phyloP scores from a whole-genome alignment of 2,329 filamentous ascomycete species.

The Venturia carpophila region DNA sequence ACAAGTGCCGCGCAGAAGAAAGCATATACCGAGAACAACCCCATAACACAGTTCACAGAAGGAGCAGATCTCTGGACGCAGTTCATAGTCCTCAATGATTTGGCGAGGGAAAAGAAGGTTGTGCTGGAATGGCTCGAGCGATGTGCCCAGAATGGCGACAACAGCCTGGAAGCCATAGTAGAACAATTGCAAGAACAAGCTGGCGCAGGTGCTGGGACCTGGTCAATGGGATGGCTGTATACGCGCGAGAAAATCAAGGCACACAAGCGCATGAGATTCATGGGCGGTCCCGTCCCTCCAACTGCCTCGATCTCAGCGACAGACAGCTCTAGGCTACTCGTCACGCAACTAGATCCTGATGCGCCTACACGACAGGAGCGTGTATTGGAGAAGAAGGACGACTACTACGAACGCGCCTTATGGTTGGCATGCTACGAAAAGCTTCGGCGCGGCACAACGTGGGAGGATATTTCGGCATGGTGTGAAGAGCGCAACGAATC shows the following conservation, averaged over 20 bases:
- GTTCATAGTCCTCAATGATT: constrained; percentile 65
- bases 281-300: constrained; percentile 51
- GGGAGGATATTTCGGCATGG: constrained; percentile 72
- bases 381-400: constrained; percentile 71
- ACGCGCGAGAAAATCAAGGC: constrained; percentile 85
- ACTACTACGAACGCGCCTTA: constrained; percentile 80
- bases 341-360: constrained; percentile 89
- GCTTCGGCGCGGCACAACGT: constrained; percentile 71
- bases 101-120: constrained; percentile 68
- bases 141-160: constrained; percentile 58
- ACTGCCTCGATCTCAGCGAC: constrained; percentile 32
- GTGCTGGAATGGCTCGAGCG: constrained; percentile 82
- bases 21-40: constrained; percentile 28
- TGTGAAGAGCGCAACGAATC: constrained; percentile 76
- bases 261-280: constrained; percentile 69
- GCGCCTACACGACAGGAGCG: constrained; percentile 72
- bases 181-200: constrained; percentile 48
- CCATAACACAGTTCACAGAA: constrained; percentile 45
- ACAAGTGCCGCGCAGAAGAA: constrained; percentile 32
- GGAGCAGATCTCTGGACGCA: constrained; percentile 60
- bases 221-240: constrained; percentile 85
- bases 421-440: constrained; percentile 95
- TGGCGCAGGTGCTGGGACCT: constrained; percentile 50
- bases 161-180: constrained; percentile 67
- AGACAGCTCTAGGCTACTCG: constrained; percentile 52